phyloP scores from a whole-genome alignment of 495 filamentous ascomycete genomes.

The Aspergillus bridgeri region DNA sequence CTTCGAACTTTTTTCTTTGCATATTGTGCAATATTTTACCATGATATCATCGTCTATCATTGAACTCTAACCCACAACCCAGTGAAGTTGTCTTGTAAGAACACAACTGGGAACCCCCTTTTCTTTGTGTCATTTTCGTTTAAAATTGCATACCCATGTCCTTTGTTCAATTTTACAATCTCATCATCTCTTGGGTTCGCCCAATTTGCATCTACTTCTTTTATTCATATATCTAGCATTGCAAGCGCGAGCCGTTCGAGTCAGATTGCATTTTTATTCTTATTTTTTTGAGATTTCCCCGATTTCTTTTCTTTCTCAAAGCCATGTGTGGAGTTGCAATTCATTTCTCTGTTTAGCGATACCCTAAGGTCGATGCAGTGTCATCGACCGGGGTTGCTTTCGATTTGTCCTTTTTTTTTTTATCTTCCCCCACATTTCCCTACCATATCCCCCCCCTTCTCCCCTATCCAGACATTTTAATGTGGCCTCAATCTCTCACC shows the following conservation, averaged over 20 bases:
- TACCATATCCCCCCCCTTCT: constrained; percentile 13
- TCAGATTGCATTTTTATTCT: constrained; percentile 37
- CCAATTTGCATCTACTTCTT: constrained; percentile 39
- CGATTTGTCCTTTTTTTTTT: constrained; percentile 13
- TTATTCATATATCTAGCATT: constrained; percentile 46
- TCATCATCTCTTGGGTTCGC: constrained; percentile 29
- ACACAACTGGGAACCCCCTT: constrained; percentile 6
- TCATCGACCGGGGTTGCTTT: not conserved
- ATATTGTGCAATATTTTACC: constrained; percentile 18
- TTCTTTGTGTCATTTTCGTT: constrained; percentile 25
- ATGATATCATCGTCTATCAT: constrained; percentile 15
- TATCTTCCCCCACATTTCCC: constrained; percentile 8
- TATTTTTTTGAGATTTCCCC: constrained; percentile 18
- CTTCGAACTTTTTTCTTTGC: constrained; percentile 2
- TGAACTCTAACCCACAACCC: constrained; percentile 3
- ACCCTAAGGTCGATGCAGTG: not conserved
- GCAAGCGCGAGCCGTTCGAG: constrained; percentile 49
- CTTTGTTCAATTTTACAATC: constrained; percentile 22
- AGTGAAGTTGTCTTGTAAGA: not conserved
- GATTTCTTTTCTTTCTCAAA: constrained; percentile 6
- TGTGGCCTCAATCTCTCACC: constrained; percentile 3
- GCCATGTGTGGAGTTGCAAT: constrained; percentile 9
- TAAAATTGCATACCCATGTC: constrained; percentile 48
- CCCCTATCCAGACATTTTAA: constrained; percentile 3
- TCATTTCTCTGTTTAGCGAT: constrained; percentile 5